Percentiles rank a stretch among this genome's conserved stretches.
These are phyloP conservation scores for Astrephomene gubernaculifera DNA, from an alignment of 139 green algal species.

Conservation along the genomic window DNA sequence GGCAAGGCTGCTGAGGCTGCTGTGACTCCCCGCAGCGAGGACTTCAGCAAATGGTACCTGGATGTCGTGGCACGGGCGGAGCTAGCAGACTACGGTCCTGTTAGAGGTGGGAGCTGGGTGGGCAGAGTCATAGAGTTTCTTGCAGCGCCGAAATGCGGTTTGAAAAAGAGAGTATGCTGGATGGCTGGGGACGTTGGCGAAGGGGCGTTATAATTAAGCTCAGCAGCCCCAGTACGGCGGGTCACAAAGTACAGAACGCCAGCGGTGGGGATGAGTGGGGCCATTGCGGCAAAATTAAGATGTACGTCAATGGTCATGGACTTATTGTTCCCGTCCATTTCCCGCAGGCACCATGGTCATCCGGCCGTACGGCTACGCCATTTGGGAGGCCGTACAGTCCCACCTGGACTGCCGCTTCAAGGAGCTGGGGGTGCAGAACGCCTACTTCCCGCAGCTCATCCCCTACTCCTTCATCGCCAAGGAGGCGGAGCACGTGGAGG, in stretches of 20 bases:
- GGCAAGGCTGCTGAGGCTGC: conserved; percentile 70
- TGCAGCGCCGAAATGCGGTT: too few relatives aligned
- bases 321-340: too few relatives aligned
- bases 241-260: too few relatives aligned
- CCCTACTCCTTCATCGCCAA: conserved; percentile 98
- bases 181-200: too few relatives aligned
- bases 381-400: conserved; percentile 83
- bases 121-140: too few relatives aligned
- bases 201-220: too few relatives aligned
- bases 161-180: too few relatives aligned
- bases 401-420: conserved; percentile 92
- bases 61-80: conserved; percentile 95
- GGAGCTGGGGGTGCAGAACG: conserved; percentile 90
- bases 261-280: too few relatives aligned
- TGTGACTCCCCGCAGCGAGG: conserved; percentile 87
- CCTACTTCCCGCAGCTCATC: conserved; percentile 99
- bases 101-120: conserved; percentile 71
- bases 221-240: too few relatives aligned
- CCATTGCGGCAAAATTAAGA: too few relatives aligned
- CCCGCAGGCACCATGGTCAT: conserved; percentile 98
- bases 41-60: conserved; percentile 94
- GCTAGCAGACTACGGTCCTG: conserved; percentile 98
- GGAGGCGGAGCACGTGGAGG: conserved; percentile 98
- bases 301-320: too few relatives aligned
- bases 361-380: conserved; percentile 92